Evolutionary conservation across 768 basidiomycete species (phyloP), one percentile per base, ranked within the genome.

Genomic region (Boletus barrowsii): DNA sequence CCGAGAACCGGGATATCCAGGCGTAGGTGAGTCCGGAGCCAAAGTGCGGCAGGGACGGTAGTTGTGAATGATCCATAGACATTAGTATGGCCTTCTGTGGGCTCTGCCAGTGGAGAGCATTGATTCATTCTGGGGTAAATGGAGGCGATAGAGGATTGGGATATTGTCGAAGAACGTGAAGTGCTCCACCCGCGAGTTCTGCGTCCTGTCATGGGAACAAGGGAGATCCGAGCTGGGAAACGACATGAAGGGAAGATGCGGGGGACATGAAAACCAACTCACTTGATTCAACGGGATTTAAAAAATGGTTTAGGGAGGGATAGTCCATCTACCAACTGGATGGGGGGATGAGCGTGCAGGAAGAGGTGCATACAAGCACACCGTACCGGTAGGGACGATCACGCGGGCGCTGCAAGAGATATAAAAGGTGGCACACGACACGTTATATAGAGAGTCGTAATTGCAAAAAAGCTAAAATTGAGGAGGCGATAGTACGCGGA

Each of bases 21-120:
- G 30, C 24, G 32, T 26, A 63, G 59, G 20, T 48, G 62, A 18
- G 59, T 44, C 20, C 61, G 66, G 37, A 76, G 68, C 55, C 67
- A 64, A 3, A 68, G 59, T 9, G 58, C 44, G 15, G 74, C 74
- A n/a, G 73, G 64, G 17, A 58, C 49, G 0, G 75, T 77, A 0
- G 75, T 72, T 2, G 73, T 68, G 47, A 79, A 79, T 10, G 78
- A 72, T 33, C 75, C 76, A 39, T 65, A 62, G 32, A 66, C 70
- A 32, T 66, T 63, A 9, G 68, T 47, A 26, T 51, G 42, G 11
- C 69, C 70, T 33, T 64, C 47, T n/a, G 47, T 53, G 58, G 57
- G 65, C 26, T 62, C 59, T 22, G 69, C 61, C 33, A 35, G 70
- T 22, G 47, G 55, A 53, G 60, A 63, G 42, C 30, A 48, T 46